These are phyloP conservation scores for Paraurostyla sp. DNA, from an alignment of 73 alveolate species.

Conservation along the genomic window DNA sequence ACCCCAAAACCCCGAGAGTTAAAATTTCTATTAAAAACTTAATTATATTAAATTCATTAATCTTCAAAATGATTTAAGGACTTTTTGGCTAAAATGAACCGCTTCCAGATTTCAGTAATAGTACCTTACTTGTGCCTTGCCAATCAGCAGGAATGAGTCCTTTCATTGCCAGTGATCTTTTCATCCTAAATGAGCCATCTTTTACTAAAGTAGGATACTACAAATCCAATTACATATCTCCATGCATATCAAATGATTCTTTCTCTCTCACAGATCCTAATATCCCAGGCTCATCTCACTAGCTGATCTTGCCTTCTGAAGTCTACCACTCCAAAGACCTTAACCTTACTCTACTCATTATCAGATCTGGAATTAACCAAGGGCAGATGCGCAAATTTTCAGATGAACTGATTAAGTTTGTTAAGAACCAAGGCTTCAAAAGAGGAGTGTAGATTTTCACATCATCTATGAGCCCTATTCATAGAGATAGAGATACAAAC, in stretches of 20 bases:
- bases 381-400: conserved; percentile 44
- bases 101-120: not conserved
- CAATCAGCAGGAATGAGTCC: conserved; percentile 35
- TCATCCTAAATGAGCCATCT: conserved; percentile 27
- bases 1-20: conserved; percentile 33
- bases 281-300: not conserved
- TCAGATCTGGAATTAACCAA: conserved; percentile 6
- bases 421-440: not conserved
- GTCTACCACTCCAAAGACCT: not conserved
- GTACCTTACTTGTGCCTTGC: conserved; percentile 16
- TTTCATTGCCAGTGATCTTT: conserved; percentile 34
- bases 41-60: not conserved
- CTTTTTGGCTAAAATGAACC: not conserved
- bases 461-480: conserved; percentile 36
- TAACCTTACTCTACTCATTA: not conserved
- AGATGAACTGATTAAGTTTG: conserved; percentile 17
- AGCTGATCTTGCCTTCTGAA: conserved; percentile 38
- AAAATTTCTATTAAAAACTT: not conserved
- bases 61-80: not conserved
- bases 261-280: no score
- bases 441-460: not conserved
- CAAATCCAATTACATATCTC: not conserved
- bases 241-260: conserved; percentile 39
- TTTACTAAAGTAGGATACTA: conserved; percentile 15
- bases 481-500: conserved; percentile 49